These are phyloP conservation scores for Trichoderma sp. DNA, from an alignment of 2,329 filamentous ascomycete genomes.

Conservation along the genomic window DNA sequence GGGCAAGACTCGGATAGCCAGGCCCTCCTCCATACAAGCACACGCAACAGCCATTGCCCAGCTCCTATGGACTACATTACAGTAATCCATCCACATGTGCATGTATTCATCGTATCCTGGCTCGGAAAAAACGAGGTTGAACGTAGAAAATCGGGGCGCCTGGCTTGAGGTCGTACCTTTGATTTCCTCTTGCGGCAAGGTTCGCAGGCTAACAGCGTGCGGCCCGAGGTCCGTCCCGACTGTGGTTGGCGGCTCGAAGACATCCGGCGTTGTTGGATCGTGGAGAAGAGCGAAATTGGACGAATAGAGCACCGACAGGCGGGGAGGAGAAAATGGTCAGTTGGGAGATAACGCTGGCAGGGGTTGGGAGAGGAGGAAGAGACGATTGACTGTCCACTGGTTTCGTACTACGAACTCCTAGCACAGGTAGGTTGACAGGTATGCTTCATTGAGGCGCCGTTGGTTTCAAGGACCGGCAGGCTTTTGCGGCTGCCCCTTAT, in stretches of 20 bases:
- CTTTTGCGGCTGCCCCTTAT: background rate
- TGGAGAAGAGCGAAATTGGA: background rate
- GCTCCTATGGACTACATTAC: background rate
- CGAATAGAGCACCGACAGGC: background rate
- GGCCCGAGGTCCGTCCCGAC: conserved; percentile 5
- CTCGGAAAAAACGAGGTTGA: background rate
- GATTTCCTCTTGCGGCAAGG: conserved; percentile 21
- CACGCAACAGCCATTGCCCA: background rate
- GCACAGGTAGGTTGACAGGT: background rate
- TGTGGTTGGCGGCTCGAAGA: conserved; percentile 20
- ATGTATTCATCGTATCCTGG: background rate
- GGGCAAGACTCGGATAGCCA: background rate
- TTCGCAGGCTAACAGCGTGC: conserved; percentile 16
- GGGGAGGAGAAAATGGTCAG: background rate
- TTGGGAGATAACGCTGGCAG: background rate
- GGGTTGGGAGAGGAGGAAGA: background rate
- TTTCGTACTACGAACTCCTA: background rate
- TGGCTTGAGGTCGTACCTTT: background rate
- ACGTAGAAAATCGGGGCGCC: background rate
- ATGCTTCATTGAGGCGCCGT: background rate
- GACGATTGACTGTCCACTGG: background rate
- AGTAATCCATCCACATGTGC: background rate
- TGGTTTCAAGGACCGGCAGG: background rate
- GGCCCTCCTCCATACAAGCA: background rate
- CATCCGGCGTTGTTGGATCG: background rate